Conservation (phyloP, 805 yeast genomes). For the Kodamaea laetipori region DNA sequence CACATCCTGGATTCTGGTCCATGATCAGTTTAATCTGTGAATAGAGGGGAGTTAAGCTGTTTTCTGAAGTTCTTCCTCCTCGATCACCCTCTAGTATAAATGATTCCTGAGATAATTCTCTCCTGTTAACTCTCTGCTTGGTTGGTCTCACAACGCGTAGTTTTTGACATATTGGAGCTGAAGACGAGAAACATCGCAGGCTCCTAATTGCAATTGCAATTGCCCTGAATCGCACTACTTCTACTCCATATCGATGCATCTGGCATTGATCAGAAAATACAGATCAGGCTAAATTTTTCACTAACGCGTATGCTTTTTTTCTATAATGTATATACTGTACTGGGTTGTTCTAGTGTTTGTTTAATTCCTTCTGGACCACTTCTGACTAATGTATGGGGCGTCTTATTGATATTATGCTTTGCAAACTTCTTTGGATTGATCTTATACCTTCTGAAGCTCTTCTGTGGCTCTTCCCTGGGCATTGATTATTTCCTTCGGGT, state of each 20-base stretch:
- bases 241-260: constrained; percentile 1
- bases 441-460: no score
- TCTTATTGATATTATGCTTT: no score
- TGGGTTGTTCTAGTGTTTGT: no score
- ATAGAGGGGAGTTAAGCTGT: constrained; percentile 38
- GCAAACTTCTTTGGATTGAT: no score
- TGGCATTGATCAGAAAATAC: neutral
- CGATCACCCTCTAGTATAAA: constrained; percentile 36
- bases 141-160: neutral
- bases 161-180: neutral
- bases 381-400: no score
- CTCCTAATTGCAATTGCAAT: neutral
- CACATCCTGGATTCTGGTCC: constrained; percentile 39
- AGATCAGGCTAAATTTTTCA: neutral
- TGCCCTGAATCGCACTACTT: neutral
- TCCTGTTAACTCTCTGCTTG: neutral
- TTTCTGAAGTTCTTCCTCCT: constrained; percentile 38
- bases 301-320: neutral
- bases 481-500: constrained; percentile 18
- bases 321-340: neutral
- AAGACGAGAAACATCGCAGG: neutral
- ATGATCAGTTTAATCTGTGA: constrained; percentile 34
- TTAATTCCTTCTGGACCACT: no score
- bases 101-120: neutral
- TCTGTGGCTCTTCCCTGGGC: no score